These are phyloP conservation scores for Rhizopogon hawkerae DNA, from an alignment of 1,284 basidiomycete genomes.

Conservation along the genomic window DNA sequence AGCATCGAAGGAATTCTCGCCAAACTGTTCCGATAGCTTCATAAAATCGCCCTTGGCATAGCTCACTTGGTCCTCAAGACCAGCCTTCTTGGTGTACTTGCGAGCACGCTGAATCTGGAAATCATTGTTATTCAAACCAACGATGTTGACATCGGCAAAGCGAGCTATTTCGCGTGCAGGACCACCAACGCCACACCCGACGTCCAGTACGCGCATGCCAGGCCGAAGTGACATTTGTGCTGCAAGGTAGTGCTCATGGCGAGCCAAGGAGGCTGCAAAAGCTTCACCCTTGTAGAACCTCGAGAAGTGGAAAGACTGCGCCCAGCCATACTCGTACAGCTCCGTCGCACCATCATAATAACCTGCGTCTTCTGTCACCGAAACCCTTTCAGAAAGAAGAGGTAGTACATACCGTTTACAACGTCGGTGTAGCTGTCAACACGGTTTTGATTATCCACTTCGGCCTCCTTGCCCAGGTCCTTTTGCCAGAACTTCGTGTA, in stretches of 20 bases:
- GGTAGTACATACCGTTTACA: constrained; percentile 69
- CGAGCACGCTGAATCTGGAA: constrained; percentile 65
- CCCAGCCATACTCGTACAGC: constrained; percentile 74
- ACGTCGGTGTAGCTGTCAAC: constrained; percentile 86
- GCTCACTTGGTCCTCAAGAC: constrained; percentile 48
- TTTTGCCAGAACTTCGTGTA: constrained; percentile 96
- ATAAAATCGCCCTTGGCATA: constrained; percentile 73
- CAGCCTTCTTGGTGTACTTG: constrained; percentile 56
- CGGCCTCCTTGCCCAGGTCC: constrained; percentile 68
- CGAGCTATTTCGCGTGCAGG: constrained; percentile 71
- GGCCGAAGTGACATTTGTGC: constrained; percentile 53
- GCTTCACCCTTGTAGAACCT: constrained; percentile 74
- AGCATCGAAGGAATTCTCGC: constrained; percentile 67
- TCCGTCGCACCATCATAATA: constrained; percentile 77
- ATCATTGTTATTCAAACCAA: constrained; percentile 74
- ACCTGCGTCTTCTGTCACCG: constrained; percentile 27
- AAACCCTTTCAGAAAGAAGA: too few species aligned
- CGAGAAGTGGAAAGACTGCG: constrained; percentile 70
- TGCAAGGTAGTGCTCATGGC: constrained; percentile 77
- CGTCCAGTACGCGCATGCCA: constrained; percentile 73
- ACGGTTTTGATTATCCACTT: constrained; percentile 66
- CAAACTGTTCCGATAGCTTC: constrained; percentile 67
- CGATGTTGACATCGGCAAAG: constrained; percentile 63
- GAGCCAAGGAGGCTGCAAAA: constrained; percentile 53
- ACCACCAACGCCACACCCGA: constrained; percentile 75